Percentiles rank a stretch among this genome's conserved stretches.
phyloP scores from a whole-genome alignment of 2,329 filamentous ascomycete species.

The Aspergillus neoniger region DNA sequence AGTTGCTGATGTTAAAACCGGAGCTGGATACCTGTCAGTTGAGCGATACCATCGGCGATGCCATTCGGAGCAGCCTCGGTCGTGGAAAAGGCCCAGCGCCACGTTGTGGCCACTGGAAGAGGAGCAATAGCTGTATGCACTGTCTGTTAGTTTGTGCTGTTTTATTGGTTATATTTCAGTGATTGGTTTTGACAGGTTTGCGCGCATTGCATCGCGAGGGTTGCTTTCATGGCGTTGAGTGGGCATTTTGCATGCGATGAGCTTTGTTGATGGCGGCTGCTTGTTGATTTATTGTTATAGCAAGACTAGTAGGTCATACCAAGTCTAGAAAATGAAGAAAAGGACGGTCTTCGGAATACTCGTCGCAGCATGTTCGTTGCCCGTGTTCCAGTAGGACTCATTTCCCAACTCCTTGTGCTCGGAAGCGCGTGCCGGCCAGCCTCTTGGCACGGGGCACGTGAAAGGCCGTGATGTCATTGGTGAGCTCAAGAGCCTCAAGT shows the following conservation, averaged over 20 bases:
- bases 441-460: slow-evolving; percentile 5
- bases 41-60: slow-evolving; percentile 37
- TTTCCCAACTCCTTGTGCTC: neutral
- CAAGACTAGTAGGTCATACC: neutral
- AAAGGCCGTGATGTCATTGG: slow-evolving; percentile 11
- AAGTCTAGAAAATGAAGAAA: neutral
- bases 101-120: slow-evolving; percentile 40
- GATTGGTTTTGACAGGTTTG: neutral
- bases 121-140: slow-evolving; percentile 20
- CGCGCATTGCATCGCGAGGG: neutral
- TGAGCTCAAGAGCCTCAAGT: slow-evolving; percentile 8
- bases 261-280: neutral
- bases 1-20: neutral
- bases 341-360: neutral
- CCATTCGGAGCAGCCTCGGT: slow-evolving; percentile 41
- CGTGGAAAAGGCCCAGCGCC: slow-evolving; percentile 40
- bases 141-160: neutral
- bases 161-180: neutral
- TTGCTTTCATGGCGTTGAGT: neutral
- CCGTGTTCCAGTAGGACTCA: neutral
- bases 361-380: neutral
- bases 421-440: slow-evolving; percentile 8
- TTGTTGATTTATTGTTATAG: neutral
- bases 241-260: neutral
- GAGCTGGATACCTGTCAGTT: slow-evolving; percentile 6